These are phyloP conservation scores for Globisporangium yorkense DNA, from an alignment of 352 stramenopile genomes.

Conservation along the genomic window DNA sequence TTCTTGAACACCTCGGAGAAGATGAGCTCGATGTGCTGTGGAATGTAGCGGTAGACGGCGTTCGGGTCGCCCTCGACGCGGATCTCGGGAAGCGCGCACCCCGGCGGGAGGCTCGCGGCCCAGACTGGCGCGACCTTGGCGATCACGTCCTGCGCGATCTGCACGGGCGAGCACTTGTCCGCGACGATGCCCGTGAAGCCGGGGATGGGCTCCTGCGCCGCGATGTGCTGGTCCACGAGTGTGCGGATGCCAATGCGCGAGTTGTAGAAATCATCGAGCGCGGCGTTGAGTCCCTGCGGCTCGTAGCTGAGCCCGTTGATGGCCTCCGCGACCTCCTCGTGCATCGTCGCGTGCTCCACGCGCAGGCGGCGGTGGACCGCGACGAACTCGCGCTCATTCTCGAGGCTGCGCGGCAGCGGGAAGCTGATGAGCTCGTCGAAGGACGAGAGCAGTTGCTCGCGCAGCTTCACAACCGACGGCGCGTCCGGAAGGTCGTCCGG, in stretches of 20 bases:
- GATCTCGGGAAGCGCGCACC: constrained; percentile 50
- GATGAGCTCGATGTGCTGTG: constrained; percentile 80
- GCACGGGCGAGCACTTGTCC: constrained; percentile 55
- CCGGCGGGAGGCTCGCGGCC: constrained; percentile 33
- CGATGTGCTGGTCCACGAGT: constrained; percentile 77
- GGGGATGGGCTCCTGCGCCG: constrained; percentile 41
- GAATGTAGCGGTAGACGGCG: constrained; percentile 74
- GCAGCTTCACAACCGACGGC: constrained; percentile 51
- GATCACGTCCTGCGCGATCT: constrained; percentile 57
- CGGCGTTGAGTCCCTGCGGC: constrained; percentile 43
- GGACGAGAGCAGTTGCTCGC: constrained; percentile 55
- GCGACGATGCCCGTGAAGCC: constrained; percentile 67
- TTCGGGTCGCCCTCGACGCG: constrained; percentile 38
- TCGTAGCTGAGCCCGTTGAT: constrained; percentile 53
- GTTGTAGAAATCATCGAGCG: constrained; percentile 81
- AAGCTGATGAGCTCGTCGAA: constrained; percentile 70
- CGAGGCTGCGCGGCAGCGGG: constrained; percentile 49
- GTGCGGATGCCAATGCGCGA: constrained; percentile 80
- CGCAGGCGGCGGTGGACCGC: constrained; percentile 51
- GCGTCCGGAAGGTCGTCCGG: constrained; percentile 57
- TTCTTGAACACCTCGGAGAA: constrained; percentile 79
- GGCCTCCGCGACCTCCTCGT: constrained; percentile 58
- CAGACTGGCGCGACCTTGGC: constrained; percentile 49
- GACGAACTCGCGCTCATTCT: constrained; percentile 53
- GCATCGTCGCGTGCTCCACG: constrained; percentile 63